Evolutionary conservation across 2,329 filamentous ascomycete species (phyloP).

Genomic region (Pseudogymnoascus sp.): DNA sequence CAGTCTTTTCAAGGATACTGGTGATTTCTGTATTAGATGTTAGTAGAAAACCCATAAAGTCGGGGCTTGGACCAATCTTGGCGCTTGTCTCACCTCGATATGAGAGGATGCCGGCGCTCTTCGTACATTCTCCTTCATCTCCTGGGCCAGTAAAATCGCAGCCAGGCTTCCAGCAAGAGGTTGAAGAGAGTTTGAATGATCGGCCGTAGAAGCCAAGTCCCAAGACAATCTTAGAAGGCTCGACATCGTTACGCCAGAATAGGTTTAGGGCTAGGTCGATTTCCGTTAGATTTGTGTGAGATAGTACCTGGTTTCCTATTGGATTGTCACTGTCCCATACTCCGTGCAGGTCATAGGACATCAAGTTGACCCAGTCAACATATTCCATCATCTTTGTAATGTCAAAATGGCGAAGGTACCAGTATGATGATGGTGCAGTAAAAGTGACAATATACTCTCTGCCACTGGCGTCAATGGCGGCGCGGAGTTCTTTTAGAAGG

Average conservation of each 20-base stretch:
- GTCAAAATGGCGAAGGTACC: slow-evolving; percentile 28
- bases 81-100: neutral
- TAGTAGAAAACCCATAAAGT: slow-evolving; percentile 17
- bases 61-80: slow-evolving; percentile 17
- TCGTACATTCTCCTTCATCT: neutral
- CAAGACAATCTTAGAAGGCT: slow-evolving; percentile 10
- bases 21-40: neutral
- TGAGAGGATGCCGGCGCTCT: neutral
- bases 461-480: slow-evolving; percentile 20
- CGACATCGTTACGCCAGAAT: slow-evolving; percentile 9
- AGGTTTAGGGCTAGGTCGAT: slow-evolving; percentile 12
- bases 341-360: slow-evolving; percentile 32
- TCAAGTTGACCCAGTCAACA: slow-evolving; percentile 30
- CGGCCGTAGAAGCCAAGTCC: slow-evolving; percentile 14
- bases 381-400: slow-evolving; percentile 20
- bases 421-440: slow-evolving; percentile 22
- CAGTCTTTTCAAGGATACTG: neutral
- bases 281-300: slow-evolving; percentile 19
- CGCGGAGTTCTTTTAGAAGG: neutral
- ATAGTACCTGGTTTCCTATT: neutral
- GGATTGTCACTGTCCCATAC: slow-evolving; percentile 26
- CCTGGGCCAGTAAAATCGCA: slow-evolving; percentile 11
- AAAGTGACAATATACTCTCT: slow-evolving; percentile 20
- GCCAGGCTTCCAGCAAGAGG: slow-evolving; percentile 7
- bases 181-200: slow-evolving; percentile 12